phyloP scores from a whole-genome alignment of 495 filamentous ascomycete genomes.

The Aspergillus sclerotiicarbonarius region DNA sequence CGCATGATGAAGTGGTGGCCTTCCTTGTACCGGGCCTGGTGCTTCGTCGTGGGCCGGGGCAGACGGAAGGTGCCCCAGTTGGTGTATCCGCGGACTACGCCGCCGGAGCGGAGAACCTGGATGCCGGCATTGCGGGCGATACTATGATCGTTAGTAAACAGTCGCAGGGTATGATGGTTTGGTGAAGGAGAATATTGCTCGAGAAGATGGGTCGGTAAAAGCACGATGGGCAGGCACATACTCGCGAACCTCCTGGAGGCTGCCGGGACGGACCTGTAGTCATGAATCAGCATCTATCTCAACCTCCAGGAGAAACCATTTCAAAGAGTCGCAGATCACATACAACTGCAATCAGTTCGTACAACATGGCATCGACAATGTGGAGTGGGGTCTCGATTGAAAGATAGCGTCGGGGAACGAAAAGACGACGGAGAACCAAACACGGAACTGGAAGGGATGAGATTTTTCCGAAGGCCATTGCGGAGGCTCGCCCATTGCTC shows the following conservation, averaged over 20 bases:
- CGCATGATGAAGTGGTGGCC: constrained; percentile 99
- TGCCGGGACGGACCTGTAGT: constrained; percentile 80
- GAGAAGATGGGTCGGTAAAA: constrained; percentile 5
- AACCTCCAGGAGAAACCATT: background rate
- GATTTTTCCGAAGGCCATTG: constrained; percentile 26
- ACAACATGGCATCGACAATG: constrained; percentile 65
- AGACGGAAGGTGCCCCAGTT: constrained; percentile 94
- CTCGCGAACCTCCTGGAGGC: constrained; percentile 91
- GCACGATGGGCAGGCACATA: constrained; percentile 42
- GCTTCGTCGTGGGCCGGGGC: constrained; percentile 67
- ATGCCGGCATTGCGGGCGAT: constrained; percentile 85
- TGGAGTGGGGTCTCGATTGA: constrained; percentile 11
- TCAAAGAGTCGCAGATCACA: constrained; percentile 27
- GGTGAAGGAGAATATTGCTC: background rate
- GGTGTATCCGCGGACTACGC: constrained; percentile 85
- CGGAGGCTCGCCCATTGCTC: background rate
- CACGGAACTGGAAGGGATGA: constrained; percentile 11
- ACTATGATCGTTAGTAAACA: constrained; percentile 34
- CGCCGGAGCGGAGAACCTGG: constrained; percentile 77
- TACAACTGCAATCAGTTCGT: constrained; percentile 96
- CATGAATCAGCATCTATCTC: constrained; percentile 6
- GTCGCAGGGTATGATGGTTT: background rate
- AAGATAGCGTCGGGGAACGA: constrained; percentile 9
- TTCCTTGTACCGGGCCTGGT: constrained; percentile 73
- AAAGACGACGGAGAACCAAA: constrained; percentile 15